These are phyloP conservation scores for Pyrus pyrifolia DNA, from an alignment of 306 rosid species.

Conservation along the genomic window DNA sequence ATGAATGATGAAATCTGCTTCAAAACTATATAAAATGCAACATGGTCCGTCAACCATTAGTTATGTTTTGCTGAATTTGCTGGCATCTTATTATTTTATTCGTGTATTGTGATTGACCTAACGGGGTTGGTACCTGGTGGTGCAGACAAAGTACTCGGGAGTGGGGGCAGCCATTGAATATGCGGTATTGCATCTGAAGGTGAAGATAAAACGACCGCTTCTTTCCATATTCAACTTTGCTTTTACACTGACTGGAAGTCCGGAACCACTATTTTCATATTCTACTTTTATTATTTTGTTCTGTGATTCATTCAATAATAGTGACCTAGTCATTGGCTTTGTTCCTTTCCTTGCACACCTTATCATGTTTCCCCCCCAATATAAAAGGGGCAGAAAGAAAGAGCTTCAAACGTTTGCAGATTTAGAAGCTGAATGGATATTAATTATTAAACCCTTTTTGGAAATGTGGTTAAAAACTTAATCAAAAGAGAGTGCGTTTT, in stretches of 20 bases:
- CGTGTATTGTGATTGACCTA: not conserved
- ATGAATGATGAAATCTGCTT: not conserved
- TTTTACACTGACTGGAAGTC: not conserved
- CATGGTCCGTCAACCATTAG: not conserved
- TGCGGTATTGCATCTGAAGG: constrained; percentile 83
- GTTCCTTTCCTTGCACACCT: not conserved
- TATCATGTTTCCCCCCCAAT: constrained; percentile 4
- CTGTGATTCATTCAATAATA: not conserved
- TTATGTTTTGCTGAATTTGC: not conserved
- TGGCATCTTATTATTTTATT: not conserved
- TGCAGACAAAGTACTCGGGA: constrained; percentile 78
- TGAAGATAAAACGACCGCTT: constrained; percentile 11
- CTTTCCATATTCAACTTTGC: constrained; percentile 2
- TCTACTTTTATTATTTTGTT: not conserved
- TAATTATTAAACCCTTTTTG: not conserved
- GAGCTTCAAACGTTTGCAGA: not conserved
- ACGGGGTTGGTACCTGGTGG: not conserved
- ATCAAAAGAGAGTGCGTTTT: too few relatives aligned
- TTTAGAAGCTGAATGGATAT: not conserved
- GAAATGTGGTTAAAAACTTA: too few relatives aligned
- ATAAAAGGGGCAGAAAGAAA: not conserved
- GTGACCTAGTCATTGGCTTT: not conserved
- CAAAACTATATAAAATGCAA: not conserved
- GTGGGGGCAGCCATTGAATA: constrained; percentile 97
- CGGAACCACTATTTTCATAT: not conserved